Evolutionary conservation across 192 early-diverging fungal genomes (phyloP).

Genomic region (Spinellus fusiger): DNA sequence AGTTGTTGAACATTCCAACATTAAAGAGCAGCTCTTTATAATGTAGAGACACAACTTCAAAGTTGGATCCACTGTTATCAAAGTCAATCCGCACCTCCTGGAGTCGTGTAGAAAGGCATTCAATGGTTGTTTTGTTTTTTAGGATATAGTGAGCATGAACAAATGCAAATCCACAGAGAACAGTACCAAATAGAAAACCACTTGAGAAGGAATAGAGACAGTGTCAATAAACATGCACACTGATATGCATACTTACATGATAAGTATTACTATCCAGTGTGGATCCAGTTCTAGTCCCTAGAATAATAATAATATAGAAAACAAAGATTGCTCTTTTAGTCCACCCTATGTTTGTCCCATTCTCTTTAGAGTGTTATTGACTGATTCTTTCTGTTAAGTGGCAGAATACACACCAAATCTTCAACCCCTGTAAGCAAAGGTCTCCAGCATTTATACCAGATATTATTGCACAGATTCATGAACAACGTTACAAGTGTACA

Average conservation of each 20-base stretch:
- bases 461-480: neutral
- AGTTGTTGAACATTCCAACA: constrained; percentile 36
- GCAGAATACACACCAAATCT: neutral
- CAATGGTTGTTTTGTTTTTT: constrained; percentile 43
- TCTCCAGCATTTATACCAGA: neutral
- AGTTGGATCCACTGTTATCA: constrained; percentile 24
- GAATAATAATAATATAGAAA: neutral
- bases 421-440: neutral
- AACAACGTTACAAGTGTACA: neutral
- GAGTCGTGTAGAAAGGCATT: constrained; percentile 30
- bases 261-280: constrained; percentile 26
- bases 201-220: too few species aligned
- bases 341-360: too few species aligned
- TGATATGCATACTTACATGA: constrained; percentile 28
- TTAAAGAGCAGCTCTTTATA: constrained; percentile 37
- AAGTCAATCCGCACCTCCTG: constrained; percentile 38
- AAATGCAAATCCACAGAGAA: constrained; percentile 35
- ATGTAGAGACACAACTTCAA: constrained; percentile 30
- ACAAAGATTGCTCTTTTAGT: neutral
- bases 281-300: constrained; percentile 19
- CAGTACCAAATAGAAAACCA: constrained; percentile 39
- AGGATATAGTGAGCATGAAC: constrained; percentile 41
- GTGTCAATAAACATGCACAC: too few species aligned
- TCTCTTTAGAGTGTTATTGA: too few species aligned
- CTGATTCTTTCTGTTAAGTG: too few species aligned